A percentile compares a stretch with the other conserved stretches of the same genome.
These are phyloP conservation scores for Aspergillus taichungensis DNA, from an alignment of 495 filamentous ascomycete genomes.

Conservation along the genomic window DNA sequence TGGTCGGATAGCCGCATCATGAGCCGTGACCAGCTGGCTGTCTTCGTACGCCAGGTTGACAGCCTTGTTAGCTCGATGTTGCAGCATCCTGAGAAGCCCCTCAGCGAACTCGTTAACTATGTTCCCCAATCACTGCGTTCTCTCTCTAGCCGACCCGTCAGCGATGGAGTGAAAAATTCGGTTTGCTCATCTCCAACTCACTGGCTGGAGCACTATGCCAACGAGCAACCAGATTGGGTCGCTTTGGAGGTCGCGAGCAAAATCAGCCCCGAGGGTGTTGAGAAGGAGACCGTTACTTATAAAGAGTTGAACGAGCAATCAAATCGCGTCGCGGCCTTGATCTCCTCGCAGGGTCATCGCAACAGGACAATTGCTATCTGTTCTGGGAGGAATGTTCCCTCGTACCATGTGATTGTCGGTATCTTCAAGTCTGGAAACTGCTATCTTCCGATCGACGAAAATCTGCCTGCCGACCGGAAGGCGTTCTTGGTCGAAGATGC, in stretches of 20 bases:
- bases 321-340: slow-evolving; percentile 29
- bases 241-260: slow-evolving; percentile 35
- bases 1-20: slow-evolving; percentile 17
- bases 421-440: slow-evolving; percentile 55
- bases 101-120: slow-evolving; percentile 8
- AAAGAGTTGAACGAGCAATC: slow-evolving; percentile 26
- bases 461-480: slow-evolving; percentile 35
- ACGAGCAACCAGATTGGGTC: slow-evolving; percentile 25
- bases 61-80: slow-evolving; percentile 19
- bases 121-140: slow-evolving; percentile 18
- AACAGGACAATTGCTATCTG: slow-evolving; percentile 37
- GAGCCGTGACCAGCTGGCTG: slow-evolving; percentile 15
- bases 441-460: slow-evolving; percentile 58
- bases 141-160: slow-evolving; percentile 12
- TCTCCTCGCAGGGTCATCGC: slow-evolving; percentile 21
- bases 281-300: slow-evolving; percentile 31
- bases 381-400: slow-evolving; percentile 31
- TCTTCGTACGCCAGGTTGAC: slow-evolving; percentile 25
- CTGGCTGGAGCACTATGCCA: slow-evolving; percentile 27
- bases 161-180: slow-evolving; percentile 12
- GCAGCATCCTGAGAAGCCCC: slow-evolving; percentile 13
- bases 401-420: slow-evolving; percentile 35
- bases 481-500: slow-evolving; percentile 35
- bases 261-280: slow-evolving; percentile 16
- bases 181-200: slow-evolving; percentile 14